phyloP scores from a whole-genome alignment of 352 stramenopile genomes.

The Nothophytophthora sp. region DNA sequence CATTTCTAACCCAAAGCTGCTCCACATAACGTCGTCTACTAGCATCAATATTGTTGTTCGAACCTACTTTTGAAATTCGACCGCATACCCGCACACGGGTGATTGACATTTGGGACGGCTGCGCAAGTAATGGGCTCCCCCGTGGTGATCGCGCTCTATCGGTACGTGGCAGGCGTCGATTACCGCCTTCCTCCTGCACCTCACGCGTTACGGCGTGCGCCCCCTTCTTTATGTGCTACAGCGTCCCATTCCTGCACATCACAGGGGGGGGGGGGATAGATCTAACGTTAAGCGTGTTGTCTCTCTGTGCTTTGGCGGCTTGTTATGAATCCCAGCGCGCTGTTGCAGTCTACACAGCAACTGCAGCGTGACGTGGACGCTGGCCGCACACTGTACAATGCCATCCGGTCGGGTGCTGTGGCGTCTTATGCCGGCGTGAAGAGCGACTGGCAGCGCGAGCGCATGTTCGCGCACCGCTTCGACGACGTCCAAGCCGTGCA shows the following conservation, averaged over 20 bases:
- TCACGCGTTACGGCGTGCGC: no score
- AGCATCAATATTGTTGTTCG: no score
- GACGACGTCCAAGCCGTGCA: constrained; percentile 48
- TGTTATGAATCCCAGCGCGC: constrained; percentile 31
- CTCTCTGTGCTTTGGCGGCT: background rate
- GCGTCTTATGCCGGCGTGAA: constrained; percentile 68
- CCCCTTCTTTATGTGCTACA: no score
- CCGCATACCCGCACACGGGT: background rate
- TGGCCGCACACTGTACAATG: constrained; percentile 56
- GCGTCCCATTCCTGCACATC: no score
- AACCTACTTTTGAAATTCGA: no score
- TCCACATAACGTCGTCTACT: no score
- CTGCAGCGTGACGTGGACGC: constrained; percentile 52
- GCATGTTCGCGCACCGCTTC: constrained; percentile 52
- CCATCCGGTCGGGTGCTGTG: constrained; percentile 64
- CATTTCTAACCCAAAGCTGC: no score
- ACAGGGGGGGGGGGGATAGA: no score
- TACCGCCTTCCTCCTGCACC: background rate
- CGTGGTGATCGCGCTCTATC: constrained; percentile 34
- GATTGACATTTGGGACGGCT: background rate
- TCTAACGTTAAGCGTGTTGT: background rate
- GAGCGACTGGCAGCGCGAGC: constrained; percentile 76
- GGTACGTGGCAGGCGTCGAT: constrained; percentile 1
- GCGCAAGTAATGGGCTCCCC: constrained; percentile 13
- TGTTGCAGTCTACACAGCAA: constrained; percentile 57